A percentile compares a stretch with the other conserved stretches of the same genome.
phyloP scores from a whole-genome alignment of 768 basidiomycete genomes.

The Chalciporus sphaerocephalus region DNA sequence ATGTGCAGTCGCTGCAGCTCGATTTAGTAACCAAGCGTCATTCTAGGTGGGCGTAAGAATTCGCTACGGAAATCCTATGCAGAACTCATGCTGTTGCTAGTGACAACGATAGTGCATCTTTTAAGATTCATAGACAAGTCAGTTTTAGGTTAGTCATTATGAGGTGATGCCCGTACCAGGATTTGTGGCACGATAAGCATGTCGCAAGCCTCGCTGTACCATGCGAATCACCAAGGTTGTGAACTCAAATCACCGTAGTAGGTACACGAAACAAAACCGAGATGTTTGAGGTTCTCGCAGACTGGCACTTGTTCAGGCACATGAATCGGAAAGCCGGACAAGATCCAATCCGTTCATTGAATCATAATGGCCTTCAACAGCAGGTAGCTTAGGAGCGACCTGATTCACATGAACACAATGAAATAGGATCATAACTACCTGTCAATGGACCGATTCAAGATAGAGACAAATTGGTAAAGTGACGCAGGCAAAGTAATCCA shows the following conservation, averaged over 20 bases:
- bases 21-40: neutral
- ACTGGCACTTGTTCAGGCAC: neutral
- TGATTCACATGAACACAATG: constrained; percentile 20
- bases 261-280: constrained; percentile 7
- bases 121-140: constrained; percentile 4
- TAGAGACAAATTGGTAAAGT: constrained; percentile 3
- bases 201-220: constrained; percentile 4
- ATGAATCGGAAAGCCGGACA: constrained; percentile 1
- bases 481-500: neutral
- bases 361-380: neutral
- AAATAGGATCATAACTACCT: constrained; percentile 2
- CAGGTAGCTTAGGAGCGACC: constrained; percentile 11
- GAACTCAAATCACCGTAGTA: constrained; percentile 20
- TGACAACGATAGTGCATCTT: constrained; percentile 23
- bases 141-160: constrained; percentile 4
- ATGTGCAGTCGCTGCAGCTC: constrained; percentile 1
- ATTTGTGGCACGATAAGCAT: constrained; percentile 9
- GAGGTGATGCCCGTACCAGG: constrained; percentile 5
- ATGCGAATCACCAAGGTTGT: constrained; percentile 24
- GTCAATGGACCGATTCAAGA: neutral
- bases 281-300: constrained; percentile 8
- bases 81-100: constrained; percentile 21
- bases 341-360: constrained; percentile 8
- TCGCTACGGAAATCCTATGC: constrained; percentile 21
- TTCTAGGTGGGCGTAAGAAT: constrained; percentile 3